Base-by-base conservation (phyloP, 441 rosid species). In the Aquilaria agallochum region DNA sequence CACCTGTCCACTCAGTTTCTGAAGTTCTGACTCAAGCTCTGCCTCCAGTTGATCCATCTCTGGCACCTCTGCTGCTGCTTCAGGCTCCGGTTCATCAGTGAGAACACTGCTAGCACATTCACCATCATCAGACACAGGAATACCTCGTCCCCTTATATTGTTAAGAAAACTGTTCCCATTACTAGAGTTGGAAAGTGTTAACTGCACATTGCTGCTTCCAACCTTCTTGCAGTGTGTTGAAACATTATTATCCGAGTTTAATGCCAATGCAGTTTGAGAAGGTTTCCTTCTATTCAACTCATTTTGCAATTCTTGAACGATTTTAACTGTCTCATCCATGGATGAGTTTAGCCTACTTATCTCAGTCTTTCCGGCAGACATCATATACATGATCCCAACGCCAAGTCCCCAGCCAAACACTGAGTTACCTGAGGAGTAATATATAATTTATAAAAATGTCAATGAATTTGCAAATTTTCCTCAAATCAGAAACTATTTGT, bases 31-130 rank as follows among this genome's bases (percentile, higher is more conserved):
- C 65, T 81, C 89, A 31, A 92, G 83, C 70, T 89, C 96, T 69
- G 91, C 84, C 81, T 86, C 98, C 74, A 92, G 76, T 56, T 78
- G 85, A 68, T 80, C 83, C 85, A 87, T 85, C 78, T 87, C 93
- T 48, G 68, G 62, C 31, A 60, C 61, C 78, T 75, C 85, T n/a
- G 68, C 55, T 67, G 70, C 87, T n/a, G 68, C 57, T 67, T 72
- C 87, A 44, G 71, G 82, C 73, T 81, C 95, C 57, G 77, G 82
- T 80, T 89, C 97, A 58, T 87, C 96, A 1, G 96, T 92, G 56
- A 92, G 79, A 74, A 89, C 88, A 32, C 96, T 92, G 64, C 96
- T 87, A 2, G 83, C 80, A 71, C 78, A 84, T 66, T 81, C 95
- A 69, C 74, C 82, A 65, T 83, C 88, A 32, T 79, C 85, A 44